Conservation (phyloP, 352 stramenopile genomes). For the Phytophthora ohioensis region DNA sequence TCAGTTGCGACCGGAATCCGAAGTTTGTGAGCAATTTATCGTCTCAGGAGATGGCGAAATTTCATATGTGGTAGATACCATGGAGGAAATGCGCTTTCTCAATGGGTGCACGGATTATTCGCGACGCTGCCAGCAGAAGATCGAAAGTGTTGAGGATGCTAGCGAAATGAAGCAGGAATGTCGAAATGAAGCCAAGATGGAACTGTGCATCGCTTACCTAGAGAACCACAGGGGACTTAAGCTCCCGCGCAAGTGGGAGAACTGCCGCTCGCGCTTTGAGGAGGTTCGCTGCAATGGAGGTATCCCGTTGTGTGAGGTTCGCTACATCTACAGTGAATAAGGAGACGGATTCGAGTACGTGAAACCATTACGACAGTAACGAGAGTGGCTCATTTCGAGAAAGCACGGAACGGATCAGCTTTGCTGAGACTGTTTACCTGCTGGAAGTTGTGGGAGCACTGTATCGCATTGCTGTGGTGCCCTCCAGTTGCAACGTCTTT, state of each 20-base stretch:
- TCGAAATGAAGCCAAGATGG: slow-evolving; percentile 11
- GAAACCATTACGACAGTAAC: slow-evolving; percentile 3
- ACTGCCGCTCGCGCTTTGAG: slow-evolving; percentile 21
- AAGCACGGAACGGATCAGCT: slow-evolving; percentile 14
- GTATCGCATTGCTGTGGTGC: slow-evolving; percentile 4
- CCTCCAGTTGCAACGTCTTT: slow-evolving; percentile 1
- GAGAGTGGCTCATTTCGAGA: not conserved
- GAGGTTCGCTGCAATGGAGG: not conserved
- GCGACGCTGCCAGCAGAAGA: not conserved
- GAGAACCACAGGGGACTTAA: slow-evolving; percentile 13
- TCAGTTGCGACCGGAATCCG: slow-evolving; percentile 2
- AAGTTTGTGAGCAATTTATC: slow-evolving; percentile 20
- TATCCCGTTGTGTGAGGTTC: not conserved
- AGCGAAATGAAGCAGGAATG: slow-evolving; percentile 14
- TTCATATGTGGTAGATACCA: slow-evolving; percentile 17
- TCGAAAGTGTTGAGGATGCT: not conserved
- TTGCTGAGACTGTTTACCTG: slow-evolving; percentile 6
- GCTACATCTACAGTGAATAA: slow-evolving; percentile 22
- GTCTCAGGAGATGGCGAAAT: slow-evolving; percentile 1
- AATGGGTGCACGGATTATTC: slow-evolving; percentile 14
- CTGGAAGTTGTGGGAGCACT: not conserved
- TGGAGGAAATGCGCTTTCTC: slow-evolving; percentile 28
- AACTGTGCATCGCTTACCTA: slow-evolving; percentile 34
- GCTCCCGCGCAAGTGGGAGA: slow-evolving; percentile 35
- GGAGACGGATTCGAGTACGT: slow-evolving; percentile 1